A percentile compares a stretch with the other conserved stretches of the same genome.
Conservation (phyloP, 2,329 filamentous ascomycete genomes). For the Calonectria pseudoreteaudii region DNA sequence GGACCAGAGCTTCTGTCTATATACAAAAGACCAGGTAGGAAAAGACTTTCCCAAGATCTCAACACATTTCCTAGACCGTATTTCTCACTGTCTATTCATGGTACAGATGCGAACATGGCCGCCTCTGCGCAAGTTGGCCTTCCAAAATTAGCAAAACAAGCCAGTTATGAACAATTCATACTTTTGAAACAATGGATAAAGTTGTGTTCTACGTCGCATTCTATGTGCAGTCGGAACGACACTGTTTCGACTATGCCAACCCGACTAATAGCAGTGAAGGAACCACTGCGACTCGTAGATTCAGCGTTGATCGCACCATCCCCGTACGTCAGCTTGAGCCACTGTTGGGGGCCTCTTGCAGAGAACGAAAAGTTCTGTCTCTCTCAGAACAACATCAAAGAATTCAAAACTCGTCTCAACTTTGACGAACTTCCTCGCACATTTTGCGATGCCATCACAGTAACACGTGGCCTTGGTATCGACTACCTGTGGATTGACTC, state of each 20-base stretch:
- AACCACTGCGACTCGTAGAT: not conserved
- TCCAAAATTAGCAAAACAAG: not conserved
- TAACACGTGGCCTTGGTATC: not conserved
- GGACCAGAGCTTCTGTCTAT: not conserved
- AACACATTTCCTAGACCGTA: no score
- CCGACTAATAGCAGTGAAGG: not conserved
- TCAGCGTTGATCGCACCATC: not conserved
- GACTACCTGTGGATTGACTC: not conserved
- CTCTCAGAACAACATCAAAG: not conserved
- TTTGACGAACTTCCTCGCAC: not conserved
- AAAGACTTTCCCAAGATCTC: no score
- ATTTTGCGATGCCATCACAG: not conserved
- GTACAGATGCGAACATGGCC: not conserved
- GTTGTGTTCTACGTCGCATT: not conserved
- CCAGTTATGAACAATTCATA: not conserved
- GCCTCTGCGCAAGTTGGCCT: not conserved
- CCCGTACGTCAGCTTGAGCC: not conserved
- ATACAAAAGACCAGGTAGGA: not conserved
- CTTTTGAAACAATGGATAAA: not conserved
- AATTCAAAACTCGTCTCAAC: not conserved
- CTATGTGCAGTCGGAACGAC: not conserved
- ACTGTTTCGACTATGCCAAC: not conserved
- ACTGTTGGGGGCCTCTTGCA: not conserved
- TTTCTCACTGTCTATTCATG: no score
- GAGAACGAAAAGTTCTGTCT: not conserved